These are phyloP conservation scores for Penicillium lividum DNA, from an alignment of 495 filamentous ascomycete genomes.

Conservation along the genomic window DNA sequence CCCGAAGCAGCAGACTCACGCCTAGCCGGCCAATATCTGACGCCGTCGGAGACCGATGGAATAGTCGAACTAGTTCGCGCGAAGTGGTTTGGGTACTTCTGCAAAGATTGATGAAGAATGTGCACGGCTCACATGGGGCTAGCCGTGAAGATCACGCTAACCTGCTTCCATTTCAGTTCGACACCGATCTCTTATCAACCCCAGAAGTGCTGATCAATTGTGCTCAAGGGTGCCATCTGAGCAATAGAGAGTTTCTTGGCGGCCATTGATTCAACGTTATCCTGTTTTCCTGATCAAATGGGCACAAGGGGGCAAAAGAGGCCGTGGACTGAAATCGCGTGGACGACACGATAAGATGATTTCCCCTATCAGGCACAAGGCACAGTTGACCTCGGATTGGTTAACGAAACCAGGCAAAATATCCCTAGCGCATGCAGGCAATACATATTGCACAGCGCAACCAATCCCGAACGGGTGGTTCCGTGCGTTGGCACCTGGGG, in stretches of 20 bases:
- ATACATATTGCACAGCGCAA: not conserved
- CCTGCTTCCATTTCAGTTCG: not conserved
- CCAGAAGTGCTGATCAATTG: not conserved
- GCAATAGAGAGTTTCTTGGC: slow-evolving; percentile 3
- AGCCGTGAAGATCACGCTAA: slow-evolving; percentile 3
- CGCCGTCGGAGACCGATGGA: slow-evolving; percentile 24
- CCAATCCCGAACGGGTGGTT: not conserved
- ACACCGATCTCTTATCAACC: not conserved
- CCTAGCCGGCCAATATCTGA: slow-evolving; percentile 2
- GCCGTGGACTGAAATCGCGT: not conserved
- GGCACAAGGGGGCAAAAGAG: not conserved
- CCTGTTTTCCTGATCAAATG: not conserved
- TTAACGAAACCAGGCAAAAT: not conserved
- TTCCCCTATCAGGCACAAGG: not conserved
- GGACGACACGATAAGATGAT: not conserved
- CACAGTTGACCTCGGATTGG: not conserved
- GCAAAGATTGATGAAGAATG: slow-evolving; percentile 13
- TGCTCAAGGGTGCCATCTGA: slow-evolving; percentile 2
- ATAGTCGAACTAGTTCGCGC: not conserved
- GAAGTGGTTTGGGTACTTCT: not conserved
- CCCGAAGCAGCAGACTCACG: not conserved
- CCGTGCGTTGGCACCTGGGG: not conserved
- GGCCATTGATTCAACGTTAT: not conserved
- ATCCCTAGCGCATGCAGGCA: not conserved
- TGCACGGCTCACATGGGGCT: slow-evolving; percentile 8